Evolutionary conservation across 176 grass and related monocot genomes (phyloP), one percentile per base, ranked within the genome.

Genomic region (Oryza glumipatula): DNA sequence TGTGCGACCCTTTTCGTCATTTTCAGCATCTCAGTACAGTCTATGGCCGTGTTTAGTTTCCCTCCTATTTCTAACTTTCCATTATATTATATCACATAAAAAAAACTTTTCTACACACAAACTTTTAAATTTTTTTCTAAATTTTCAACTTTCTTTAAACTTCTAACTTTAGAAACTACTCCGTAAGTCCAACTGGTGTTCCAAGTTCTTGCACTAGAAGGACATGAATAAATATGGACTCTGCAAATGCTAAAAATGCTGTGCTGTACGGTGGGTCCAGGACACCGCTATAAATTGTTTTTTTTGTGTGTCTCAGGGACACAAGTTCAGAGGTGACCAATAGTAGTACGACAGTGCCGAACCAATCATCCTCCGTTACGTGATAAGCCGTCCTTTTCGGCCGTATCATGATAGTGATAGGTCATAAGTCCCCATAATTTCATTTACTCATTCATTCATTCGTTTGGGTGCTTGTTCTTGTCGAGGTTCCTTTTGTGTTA

Each of bases 211-310:
- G 85, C 51, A 24, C 16, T 2, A 41, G 85, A 65, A 65, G 16
- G 11, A 19, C 46, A 60, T 74, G 78, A 75, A 67, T 80, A 67
- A 80, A 74, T 86, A 74, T 86, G 85, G 56, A 68, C 66, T 43
- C 78, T 76, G 78, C 71, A 82, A 69, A 47, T 68, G 46, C 74
- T 58, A 26, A 44, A 44, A 44, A 68, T 76, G 78, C 64, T 11
- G 66, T 67, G 28, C 9, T 67, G 61, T 69, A 22, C 71, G 1
- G 3, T 70, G 72, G 72, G 36, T 86, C 78, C 49, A 64, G 54
- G 47, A 0, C 38, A 60, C 68, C 21, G 70, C 63, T 46, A 61
- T 60, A 13, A 86, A 66, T 19, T 56, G 52, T 21, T 21, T n/a
- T 54, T 17, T 56, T 21, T 68, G 14, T 14, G 64, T 38, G 75